Conservation (phyloP, 495 filamentous ascomycete genomes). For the Xylaria bambusicola region DNA sequence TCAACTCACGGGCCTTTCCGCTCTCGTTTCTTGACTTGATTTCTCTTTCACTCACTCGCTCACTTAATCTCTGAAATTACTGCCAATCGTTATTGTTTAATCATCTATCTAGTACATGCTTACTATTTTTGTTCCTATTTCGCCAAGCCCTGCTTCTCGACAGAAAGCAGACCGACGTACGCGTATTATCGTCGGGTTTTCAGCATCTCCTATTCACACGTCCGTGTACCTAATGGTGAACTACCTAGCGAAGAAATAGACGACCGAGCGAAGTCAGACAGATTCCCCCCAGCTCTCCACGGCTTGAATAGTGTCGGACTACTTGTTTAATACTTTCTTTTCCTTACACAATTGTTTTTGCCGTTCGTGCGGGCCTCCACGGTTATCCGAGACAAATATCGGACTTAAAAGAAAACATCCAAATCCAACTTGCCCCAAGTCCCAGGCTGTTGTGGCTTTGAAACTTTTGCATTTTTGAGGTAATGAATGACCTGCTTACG, state of each 20-base stretch:
- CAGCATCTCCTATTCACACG: background rate
- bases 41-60: background rate
- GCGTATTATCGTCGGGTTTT: background rate
- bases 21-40: slow-evolving; percentile 14
- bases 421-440: background rate
- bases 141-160: background rate
- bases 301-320: slow-evolving; percentile 18
- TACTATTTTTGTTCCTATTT: background rate
- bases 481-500: slow-evolving; percentile 9
- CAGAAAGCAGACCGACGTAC: background rate
- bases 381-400: slow-evolving; percentile 13
- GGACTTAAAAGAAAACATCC: background rate
- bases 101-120: background rate
- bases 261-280: background rate
- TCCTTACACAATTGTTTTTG: background rate
- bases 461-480: slow-evolving; percentile 1
- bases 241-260: background rate
- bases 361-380: background rate
- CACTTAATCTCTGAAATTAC: slow-evolving; percentile 7
- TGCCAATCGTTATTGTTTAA: background rate
- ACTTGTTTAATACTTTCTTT: slow-evolving; percentile 24
- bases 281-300: background rate
- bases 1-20: slow-evolving; percentile 9
- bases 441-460: too few relatives aligned
- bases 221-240: background rate